Evolutionary conservation across 805 yeast genomes (phyloP), one percentile per base, ranked within the genome.

Genomic region (Brettanomyces anomalus): DNA sequence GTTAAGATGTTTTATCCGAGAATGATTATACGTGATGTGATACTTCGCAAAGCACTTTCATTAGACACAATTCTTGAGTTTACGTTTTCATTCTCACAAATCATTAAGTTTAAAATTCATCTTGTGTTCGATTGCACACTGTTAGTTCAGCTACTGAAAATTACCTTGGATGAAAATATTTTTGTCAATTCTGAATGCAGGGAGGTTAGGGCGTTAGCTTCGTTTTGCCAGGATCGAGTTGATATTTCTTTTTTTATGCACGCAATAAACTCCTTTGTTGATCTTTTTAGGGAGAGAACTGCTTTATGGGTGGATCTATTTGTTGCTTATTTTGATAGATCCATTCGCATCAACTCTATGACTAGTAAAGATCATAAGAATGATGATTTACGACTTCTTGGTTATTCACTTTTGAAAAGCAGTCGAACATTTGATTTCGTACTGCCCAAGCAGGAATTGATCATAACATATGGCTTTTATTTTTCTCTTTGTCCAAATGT

Each of bases 1-100:
- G 43, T 54, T 11, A 46, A 47, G 26, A 15, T 50, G 36, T 60
- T 61, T 41, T 60, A 51, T 43, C 65, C 63, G 1, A 28, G 50
- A 39, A 52, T 62, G 60, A 43, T 46, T 20, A 49, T 60, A 11
- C 17, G 40, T 3, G 47, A 47, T 6, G 42, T 46, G 17, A 14
- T 36, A 5, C 32, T 24, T 18, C 35, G 13, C 6, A 4, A 33
- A 4, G 21, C 37, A 7, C 30, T 18, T 2, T 15, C 14, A n/a
- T n/a, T 35, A 3, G 34, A 34, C 3, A 34, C 37, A 5, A 33
- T n/a, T 19, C 10, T 14, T 8, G 7, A 24, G 3, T 36, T 28
- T 16, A 17, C 18, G 14, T 8, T 19, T 4, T n/a, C 24, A 8
- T 30, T 34, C 16, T 16, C 31, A 19, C 18, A 24, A 24, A 11